Percentiles rank a stretch among this genome's conserved stretches.
Conservation (phyloP, 106 monocot species). For the Triglochin maritima region DNA sequence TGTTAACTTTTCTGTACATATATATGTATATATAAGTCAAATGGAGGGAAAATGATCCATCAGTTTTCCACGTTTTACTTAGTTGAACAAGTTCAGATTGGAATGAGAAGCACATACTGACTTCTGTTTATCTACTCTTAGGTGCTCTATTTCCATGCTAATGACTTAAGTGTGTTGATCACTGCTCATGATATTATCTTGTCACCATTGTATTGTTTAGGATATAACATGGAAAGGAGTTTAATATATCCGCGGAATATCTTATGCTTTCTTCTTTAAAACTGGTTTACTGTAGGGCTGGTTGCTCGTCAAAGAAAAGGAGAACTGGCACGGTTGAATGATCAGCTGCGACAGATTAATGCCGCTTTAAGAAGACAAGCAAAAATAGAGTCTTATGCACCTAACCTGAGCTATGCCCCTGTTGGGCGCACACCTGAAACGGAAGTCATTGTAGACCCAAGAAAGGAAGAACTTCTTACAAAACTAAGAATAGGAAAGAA, state of each 20-base stretch:
- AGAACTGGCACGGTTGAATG: constrained; percentile 66
- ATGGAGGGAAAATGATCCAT: too few species aligned
- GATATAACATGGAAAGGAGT: background rate
- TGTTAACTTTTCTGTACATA: too few species aligned
- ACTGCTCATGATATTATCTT: background rate
- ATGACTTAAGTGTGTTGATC: too few species aligned
- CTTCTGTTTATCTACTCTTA: too few species aligned
- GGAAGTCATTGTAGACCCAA: constrained; percentile 65
- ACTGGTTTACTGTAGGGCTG: constrained; percentile 34
- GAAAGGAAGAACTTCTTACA: constrained; percentile 41
- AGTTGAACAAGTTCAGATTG: too few species aligned
- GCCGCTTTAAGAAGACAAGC: constrained; percentile 78
- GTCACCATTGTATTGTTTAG: background rate
- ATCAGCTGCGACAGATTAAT: constrained; percentile 83
- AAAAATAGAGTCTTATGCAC: constrained; percentile 79
- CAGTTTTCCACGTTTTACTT: too few species aligned
- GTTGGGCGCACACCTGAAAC: constrained; percentile 32
- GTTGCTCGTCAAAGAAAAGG: constrained; percentile 77
- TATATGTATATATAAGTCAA: too few species aligned
- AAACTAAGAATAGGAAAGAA: constrained; percentile 52
- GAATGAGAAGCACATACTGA: too few species aligned
- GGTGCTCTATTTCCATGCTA: too few species aligned
- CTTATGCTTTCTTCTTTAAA: background rate
- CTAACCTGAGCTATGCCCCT: constrained; percentile 60
- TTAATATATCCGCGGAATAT: background rate